Percentiles rank a stretch among this genome's conserved stretches.
Evolutionary conservation across 2,329 filamentous ascomycete species (phyloP).

Genomic region (Phyllosticta ampelicida): DNA sequence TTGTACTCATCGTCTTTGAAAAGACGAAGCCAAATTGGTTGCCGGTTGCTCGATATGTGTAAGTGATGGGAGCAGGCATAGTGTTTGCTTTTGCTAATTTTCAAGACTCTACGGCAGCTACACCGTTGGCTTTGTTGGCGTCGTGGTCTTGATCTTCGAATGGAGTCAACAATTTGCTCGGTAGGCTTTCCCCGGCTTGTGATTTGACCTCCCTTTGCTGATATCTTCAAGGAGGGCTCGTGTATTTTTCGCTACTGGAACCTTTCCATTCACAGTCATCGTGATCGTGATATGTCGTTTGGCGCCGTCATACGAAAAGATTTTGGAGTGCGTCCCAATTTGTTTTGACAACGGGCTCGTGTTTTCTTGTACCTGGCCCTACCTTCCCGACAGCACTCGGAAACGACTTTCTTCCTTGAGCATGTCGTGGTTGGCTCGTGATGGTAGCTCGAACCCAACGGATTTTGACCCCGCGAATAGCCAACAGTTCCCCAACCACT

Average conservation of each 20-base stretch:
- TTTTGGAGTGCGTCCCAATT: background rate
- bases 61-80: background rate
- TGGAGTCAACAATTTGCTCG: background rate
- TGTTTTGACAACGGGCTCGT: background rate
- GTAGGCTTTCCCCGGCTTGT: background rate
- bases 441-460: background rate
- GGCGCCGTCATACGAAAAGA: background rate
- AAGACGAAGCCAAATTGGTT: background rate
- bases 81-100: background rate
- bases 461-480: background rate
- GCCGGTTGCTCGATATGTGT: background rate
- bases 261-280: background rate
- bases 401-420: background rate
- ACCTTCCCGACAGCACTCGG: background rate
- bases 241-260: background rate
- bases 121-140: background rate
- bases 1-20: background rate
- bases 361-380: background rate
- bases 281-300: background rate
- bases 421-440: background rate
- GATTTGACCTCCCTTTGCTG: background rate
- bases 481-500: too few species aligned
- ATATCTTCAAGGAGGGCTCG: background rate
- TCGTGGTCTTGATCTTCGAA: background rate
- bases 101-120: background rate